A percentile compares a stretch with the other conserved stretches of the same genome.
phyloP scores from a whole-genome alignment of 352 stramenopile species.

The Aphanomyces euteiches region DNA sequence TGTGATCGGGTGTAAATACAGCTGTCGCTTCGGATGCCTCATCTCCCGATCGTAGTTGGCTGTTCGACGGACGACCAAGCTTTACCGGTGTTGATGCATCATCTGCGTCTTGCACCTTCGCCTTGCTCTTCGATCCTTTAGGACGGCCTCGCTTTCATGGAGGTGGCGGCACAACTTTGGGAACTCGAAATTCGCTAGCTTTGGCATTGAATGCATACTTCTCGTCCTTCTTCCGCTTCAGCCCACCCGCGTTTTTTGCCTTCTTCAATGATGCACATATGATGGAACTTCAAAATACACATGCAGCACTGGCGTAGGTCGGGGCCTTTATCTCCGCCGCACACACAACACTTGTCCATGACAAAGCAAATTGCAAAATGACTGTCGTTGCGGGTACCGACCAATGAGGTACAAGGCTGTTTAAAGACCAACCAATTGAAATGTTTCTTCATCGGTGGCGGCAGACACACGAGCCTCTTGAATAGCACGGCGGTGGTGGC shows the following conservation, averaged over 20 bases:
- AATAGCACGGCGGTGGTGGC: no score
- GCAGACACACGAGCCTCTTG: no score
- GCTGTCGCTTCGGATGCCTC: background rate
- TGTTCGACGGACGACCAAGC: background rate
- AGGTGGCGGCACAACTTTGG: background rate
- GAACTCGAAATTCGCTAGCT: background rate
- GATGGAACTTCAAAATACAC: background rate
- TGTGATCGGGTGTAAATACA: background rate
- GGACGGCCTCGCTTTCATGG: background rate
- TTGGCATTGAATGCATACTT: background rate
- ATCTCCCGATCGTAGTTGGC: background rate
- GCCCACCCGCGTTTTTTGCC: background rate
- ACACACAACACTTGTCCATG: background rate
- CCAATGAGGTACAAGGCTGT: background rate
- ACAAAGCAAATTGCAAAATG: conserved; percentile 8
- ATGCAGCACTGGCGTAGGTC: background rate
- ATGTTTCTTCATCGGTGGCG: background rate
- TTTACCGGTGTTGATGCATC: background rate
- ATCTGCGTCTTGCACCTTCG: background rate
- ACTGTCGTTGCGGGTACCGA: background rate
- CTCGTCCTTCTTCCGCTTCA: conserved; percentile 1
- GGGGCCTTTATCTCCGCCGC: background rate
- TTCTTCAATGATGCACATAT: background rate
- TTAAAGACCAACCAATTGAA: background rate
- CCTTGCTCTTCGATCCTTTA: background rate